Conservation (phyloP, 2,329 filamentous ascomycete species). For the Lasiodiplodia sp. region DNA sequence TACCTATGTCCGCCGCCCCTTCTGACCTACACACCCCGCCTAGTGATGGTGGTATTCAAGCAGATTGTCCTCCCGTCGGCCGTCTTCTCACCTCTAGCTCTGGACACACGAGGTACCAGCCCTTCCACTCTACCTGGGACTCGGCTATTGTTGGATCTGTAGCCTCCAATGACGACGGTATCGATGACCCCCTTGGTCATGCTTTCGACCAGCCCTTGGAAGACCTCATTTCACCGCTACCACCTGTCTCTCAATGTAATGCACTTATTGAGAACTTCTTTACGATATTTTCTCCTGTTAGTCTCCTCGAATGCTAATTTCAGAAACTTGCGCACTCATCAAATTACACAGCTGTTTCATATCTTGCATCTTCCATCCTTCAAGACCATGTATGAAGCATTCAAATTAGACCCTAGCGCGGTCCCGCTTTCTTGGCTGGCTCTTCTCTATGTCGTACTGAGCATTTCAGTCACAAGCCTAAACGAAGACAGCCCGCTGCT, state of each 20-base stretch:
- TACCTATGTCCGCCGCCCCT: neutral
- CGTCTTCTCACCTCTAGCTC: neutral
- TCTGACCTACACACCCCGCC: neutral
- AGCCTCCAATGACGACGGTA: neutral
- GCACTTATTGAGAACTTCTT: conserved; percentile 17
- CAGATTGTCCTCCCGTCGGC: neutral
- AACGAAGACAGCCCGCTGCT: neutral
- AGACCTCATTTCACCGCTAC: neutral
- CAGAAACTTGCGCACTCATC: neutral
- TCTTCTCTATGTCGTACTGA: neutral
- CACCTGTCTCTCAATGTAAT: neutral
- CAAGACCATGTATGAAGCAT: neutral
- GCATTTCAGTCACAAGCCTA: neutral
- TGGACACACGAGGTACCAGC: neutral
- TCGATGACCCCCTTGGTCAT: neutral
- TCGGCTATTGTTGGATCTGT: neutral
- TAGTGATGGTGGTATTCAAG: neutral
- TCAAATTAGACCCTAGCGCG: neutral
- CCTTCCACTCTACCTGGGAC: neutral
- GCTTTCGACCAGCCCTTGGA: neutral
- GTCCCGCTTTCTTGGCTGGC: neutral
- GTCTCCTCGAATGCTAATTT: neutral
- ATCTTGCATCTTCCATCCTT: neutral
- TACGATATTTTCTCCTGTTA: conserved; percentile 1
- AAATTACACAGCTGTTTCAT: neutral